Base-by-base conservation (phyloP, 805 yeast genomes). In the Grigorovia yakushimaensis region DNA sequence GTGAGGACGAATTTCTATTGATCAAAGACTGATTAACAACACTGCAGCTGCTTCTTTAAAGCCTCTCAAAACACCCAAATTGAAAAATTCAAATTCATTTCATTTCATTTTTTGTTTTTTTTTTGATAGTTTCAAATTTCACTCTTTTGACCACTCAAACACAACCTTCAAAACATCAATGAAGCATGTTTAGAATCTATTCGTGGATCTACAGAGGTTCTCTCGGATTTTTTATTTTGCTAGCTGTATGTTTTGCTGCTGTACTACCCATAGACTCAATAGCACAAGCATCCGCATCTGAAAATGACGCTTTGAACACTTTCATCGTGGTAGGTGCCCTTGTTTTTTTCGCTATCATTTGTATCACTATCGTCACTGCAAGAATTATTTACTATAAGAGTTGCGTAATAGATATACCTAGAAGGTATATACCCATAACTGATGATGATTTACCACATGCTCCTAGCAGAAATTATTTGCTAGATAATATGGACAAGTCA, bases 251-350 rank as follows among this genome's bases (percentile, higher is more conserved):
- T 0, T 76, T 88, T 47, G 69, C 81, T 23, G 70, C 85, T 1
- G 84, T 84, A 8, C 70, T 91, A 0, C 95, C 95, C 0, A 76
- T 88, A 15, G 97, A 91, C 64, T 79, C 88, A 27, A 79, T 88
- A 50, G 72, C 73, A 0, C 81, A 76, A 57, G 76, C 81, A 5
- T 70, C 78, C 2, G 69, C 70, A 7, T 66, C 78, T 4, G 65
- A 72, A 11, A 76, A 77, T 50, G 78, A 84, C 55, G 93, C 86
- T 1, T 70, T 86, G 61, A 87, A 88, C 60, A 78, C 91, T 3
- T 82, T 89, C 51, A 86, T 89, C 49, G 86, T 88, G 19, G 78
- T 85, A 7, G 76, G 80, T 41, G 87, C 84, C 6, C 73, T 85
- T 56, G 86, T 80, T 2, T 65, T 78, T 1, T 79, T 85, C 52